Percentiles rank a stretch among this genome's conserved stretches.
Conservation (phyloP, 768 basidiomycete species). For the Lactarius psammicola region DNA sequence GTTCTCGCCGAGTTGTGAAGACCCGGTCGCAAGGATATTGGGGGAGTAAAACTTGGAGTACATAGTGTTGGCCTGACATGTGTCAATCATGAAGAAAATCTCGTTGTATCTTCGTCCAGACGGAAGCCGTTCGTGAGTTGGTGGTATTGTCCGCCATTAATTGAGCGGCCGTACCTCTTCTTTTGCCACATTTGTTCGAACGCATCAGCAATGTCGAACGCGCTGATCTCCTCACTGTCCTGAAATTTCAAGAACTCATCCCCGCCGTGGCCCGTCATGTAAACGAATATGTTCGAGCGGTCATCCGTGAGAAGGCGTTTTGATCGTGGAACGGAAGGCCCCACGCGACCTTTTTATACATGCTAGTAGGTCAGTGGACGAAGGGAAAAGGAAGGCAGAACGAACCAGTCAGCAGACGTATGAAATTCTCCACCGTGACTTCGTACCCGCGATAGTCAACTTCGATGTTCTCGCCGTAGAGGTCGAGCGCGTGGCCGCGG, state of each 20-base stretch:
- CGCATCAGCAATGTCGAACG: constrained; percentile 96
- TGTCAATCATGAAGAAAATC: constrained; percentile 97
- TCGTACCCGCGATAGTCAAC: constrained; percentile 99
- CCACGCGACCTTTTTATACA: constrained; percentile 66
- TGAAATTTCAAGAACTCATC: constrained; percentile 99
- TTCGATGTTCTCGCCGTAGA: constrained; percentile 96
- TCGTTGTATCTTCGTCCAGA: constrained; percentile 80
- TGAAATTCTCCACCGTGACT: constrained; percentile 95
- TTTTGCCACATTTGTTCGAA: constrained; percentile 99
- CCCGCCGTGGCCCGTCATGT: constrained; percentile 98
- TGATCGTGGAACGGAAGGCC: constrained; percentile 80
- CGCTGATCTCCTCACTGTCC: constrained; percentile 96
- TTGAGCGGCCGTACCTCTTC: constrained; percentile 55
- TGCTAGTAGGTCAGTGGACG: neutral
- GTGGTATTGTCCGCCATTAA: neutral
- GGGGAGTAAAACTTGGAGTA: constrained; percentile 92
- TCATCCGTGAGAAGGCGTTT: constrained; percentile 92
- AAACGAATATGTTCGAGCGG: constrained; percentile 90
- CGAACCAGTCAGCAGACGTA: constrained; percentile 87
- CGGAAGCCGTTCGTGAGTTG: neutral
- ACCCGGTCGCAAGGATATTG: constrained; percentile 89
- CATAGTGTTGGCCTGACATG: constrained; percentile 96
- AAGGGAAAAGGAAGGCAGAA: constrained; percentile 6
- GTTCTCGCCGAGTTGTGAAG: constrained; percentile 78
- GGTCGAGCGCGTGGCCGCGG: constrained; percentile 72